Percentiles rank a stretch among this genome's conserved stretches.
Evolutionary conservation across 345 rosid genomes (phyloP).

Genomic region (Euphorbia peplus): DNA sequence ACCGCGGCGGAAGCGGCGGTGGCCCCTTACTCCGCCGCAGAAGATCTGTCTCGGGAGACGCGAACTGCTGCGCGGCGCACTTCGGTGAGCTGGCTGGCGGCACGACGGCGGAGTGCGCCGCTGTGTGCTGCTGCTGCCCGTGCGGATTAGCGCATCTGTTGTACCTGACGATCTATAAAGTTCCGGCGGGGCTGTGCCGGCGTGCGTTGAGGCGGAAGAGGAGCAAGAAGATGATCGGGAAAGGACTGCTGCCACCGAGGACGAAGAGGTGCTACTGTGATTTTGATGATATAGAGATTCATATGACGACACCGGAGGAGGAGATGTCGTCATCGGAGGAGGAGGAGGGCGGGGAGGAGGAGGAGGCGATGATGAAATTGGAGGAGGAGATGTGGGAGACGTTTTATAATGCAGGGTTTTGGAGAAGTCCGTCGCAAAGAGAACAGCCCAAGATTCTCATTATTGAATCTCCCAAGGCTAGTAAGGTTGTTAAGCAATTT

Average conservation of each 20-base stretch:
- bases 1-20: too few relatives aligned
- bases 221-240: constrained; percentile 32
- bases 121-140: constrained; percentile 46
- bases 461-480: too few relatives aligned
- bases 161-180: constrained; percentile 32
- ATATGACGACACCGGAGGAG: constrained; percentile 15
- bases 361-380: constrained; percentile 28
- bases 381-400: constrained; percentile 57
- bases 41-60: constrained; percentile 8
- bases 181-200: constrained; percentile 42
- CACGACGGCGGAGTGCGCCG: constrained; percentile 49
- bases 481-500: too few relatives aligned
- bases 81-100: constrained; percentile 41
- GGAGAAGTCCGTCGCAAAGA: constrained; percentile 55
- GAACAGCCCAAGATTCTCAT: constrained; percentile 10
- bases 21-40: constrained; percentile 1
- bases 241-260: constrained; percentile 13
- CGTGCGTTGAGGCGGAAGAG: constrained; percentile 34
- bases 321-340: constrained; percentile 3
- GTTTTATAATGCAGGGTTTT: constrained; percentile 45
- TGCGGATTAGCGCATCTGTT: constrained; percentile 37
- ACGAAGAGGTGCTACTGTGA: constrained; percentile 16
- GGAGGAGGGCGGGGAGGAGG: constrained; percentile 3
- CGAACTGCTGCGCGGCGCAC: constrained; percentile 17
- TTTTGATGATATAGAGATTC: constrained; percentile 29